Conservation (phyloP, 140 eudicot genomes). For the Flaveria floridana region DNA sequence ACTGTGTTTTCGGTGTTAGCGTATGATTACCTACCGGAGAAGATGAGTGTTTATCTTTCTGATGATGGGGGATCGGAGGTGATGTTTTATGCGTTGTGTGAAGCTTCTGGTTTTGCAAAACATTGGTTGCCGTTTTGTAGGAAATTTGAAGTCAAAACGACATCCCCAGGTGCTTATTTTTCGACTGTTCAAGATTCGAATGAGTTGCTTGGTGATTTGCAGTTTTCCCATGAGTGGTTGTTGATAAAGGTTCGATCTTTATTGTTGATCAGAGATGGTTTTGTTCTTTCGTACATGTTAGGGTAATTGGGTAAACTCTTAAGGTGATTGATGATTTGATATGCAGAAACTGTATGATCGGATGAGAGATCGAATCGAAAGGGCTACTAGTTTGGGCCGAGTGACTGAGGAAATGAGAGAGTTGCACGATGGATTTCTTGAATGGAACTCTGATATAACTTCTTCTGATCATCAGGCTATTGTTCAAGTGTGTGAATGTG, state of each 20-base stretch:
- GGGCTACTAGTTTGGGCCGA: constrained; percentile 7
- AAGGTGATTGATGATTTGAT: not conserved
- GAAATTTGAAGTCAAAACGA: constrained; percentile 3
- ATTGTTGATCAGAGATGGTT: not conserved
- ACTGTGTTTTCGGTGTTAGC: constrained; percentile 25
- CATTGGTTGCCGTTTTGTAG: constrained; percentile 24
- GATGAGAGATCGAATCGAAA: constrained; percentile 23
- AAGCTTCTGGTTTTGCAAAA: constrained; percentile 22
- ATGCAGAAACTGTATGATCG: constrained; percentile 27
- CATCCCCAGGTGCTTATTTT: constrained; percentile 16
- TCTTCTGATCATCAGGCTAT: constrained; percentile 24
- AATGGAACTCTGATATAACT: constrained; percentile 18
- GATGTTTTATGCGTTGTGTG: constrained; percentile 17
- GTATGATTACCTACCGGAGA: constrained; percentile 23
- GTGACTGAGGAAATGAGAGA: constrained; percentile 16
- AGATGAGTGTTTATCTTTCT: constrained; percentile 19
- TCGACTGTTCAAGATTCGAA: not conserved
- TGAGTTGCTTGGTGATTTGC: constrained; percentile 1
- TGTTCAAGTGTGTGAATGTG: constrained; percentile 18
- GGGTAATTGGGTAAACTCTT: not conserved
- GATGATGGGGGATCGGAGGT: constrained; percentile 15
- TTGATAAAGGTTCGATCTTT: constrained; percentile 17
- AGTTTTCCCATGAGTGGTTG: constrained; percentile 22
- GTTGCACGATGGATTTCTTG: constrained; percentile 21
- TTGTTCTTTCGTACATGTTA: not conserved